phyloP scores from a whole-genome alignment of 805 yeast genomes.

The Pichia paraexigua region DNA sequence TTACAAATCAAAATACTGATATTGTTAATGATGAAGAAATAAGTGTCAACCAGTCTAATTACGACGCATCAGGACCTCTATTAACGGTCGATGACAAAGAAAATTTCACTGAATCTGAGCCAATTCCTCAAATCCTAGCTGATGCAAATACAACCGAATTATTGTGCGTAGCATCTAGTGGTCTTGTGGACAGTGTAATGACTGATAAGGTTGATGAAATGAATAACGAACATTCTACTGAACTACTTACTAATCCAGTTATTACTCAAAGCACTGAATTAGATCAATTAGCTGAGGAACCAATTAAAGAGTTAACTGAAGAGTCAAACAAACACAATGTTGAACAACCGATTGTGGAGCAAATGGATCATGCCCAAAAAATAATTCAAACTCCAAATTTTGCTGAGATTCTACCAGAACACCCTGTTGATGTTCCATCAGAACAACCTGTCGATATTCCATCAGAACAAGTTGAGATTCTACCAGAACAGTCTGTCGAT shows the following conservation, averaged over 20 bases:
- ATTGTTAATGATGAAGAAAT: not conserved
- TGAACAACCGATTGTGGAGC: not conserved
- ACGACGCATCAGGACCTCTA: not conserved
- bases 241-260: not conserved
- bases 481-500: not conserved
- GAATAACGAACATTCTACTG: not conserved
- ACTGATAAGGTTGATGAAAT: not conserved
- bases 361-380: not conserved
- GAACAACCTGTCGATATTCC: not conserved
- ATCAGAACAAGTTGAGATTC: not conserved
- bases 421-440: not conserved
- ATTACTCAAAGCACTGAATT: not conserved
- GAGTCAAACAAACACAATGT: not conserved
- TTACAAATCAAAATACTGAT: not conserved
- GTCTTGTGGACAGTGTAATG: not conserved
- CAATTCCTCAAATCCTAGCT: not conserved
- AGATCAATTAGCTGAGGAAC: not conserved
- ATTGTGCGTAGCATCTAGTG: not conserved
- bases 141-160: not conserved
- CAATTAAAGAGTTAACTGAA: not conserved
- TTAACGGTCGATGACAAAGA: not conserved
- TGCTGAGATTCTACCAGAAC: no score
- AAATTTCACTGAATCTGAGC: not conserved
- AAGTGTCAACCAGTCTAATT: not conserved
- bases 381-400: not conserved